phyloP scores from a whole-genome alignment of 2,329 filamentous ascomycete species.

The Geosmithia putterillii region DNA sequence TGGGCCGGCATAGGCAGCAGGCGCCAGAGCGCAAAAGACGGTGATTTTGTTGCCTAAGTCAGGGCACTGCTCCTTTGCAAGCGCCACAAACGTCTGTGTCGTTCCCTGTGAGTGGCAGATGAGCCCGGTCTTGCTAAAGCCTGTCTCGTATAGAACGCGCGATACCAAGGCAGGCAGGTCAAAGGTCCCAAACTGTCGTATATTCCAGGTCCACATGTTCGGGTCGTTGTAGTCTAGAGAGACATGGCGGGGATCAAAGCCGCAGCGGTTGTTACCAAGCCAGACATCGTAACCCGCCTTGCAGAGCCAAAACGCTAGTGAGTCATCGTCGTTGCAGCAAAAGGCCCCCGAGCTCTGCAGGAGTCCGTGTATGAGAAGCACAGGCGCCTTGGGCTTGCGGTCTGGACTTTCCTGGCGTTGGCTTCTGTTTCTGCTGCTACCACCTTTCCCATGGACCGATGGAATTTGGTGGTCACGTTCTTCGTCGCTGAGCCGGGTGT shows the following conservation, averaged over 20 bases:
- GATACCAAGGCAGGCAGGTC: slow-evolving; percentile 75
- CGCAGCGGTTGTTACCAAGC: slow-evolving; percentile 89
- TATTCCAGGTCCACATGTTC: slow-evolving; percentile 95
- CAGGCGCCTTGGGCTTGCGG: slow-evolving; percentile 57
- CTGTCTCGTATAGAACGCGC: slow-evolving; percentile 69
- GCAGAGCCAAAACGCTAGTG: slow-evolving; percentile 81
- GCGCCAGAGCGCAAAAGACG: slow-evolving; percentile 83
- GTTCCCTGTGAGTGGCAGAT: slow-evolving; percentile 87
- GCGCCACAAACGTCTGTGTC: slow-evolving; percentile 73
- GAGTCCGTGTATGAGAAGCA: slow-evolving; percentile 78
- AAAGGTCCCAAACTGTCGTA: slow-evolving; percentile 83
- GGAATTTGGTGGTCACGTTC: slow-evolving; percentile 42
- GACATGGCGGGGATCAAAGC: slow-evolving; percentile 66
- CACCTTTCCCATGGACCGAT: slow-evolving; percentile 39
- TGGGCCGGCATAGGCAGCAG: slow-evolving; percentile 80
- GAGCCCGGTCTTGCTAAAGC: slow-evolving; percentile 70
- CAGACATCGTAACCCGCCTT: slow-evolving; percentile 92
- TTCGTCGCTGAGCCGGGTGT: slow-evolving; percentile 38
- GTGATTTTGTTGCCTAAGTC: slow-evolving; percentile 72
- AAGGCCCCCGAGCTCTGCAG: slow-evolving; percentile 82
- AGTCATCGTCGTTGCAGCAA: slow-evolving; percentile 81
- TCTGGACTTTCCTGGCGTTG: slow-evolving; percentile 16
- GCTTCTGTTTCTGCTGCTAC: background rate
- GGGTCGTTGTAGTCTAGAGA: slow-evolving; percentile 63
- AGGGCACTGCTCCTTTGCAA: slow-evolving; percentile 82